These are phyloP conservation scores for Thelephora terrestris DNA, from an alignment of 1,284 basidiomycete species.

Conservation along the genomic window DNA sequence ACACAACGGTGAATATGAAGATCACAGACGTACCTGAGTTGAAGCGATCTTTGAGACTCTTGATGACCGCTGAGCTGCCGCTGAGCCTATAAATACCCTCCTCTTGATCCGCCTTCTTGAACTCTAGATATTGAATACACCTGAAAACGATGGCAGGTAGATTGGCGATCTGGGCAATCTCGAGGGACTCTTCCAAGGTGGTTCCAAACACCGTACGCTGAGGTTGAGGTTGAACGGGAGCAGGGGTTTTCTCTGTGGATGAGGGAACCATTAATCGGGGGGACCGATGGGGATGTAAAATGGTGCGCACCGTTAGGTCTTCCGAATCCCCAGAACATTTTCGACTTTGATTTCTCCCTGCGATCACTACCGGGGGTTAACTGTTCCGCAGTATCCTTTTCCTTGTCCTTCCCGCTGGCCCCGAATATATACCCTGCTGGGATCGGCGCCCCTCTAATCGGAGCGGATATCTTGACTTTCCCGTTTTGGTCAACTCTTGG, in stretches of 20 bases:
- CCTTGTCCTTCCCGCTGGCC: slow-evolving; percentile 27
- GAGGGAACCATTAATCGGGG: slow-evolving; percentile 5
- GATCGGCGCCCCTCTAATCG: slow-evolving; percentile 78
- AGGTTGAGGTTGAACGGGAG: slow-evolving; percentile 21
- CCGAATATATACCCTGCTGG: slow-evolving; percentile 87
- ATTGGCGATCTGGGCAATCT: slow-evolving; percentile 80
- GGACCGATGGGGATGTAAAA: neutral
- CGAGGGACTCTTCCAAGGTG: slow-evolving; percentile 78
- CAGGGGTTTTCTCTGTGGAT: slow-evolving; percentile 30
- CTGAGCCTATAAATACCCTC: slow-evolving; percentile 97
- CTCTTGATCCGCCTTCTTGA: slow-evolving; percentile 87
- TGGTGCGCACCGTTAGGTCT: slow-evolving; percentile 39
- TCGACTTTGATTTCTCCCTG: slow-evolving; percentile 82
- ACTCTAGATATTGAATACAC: slow-evolving; percentile 84
- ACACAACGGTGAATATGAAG: neutral
- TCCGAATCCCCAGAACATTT: slow-evolving; percentile 82
- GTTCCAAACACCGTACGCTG: slow-evolving; percentile 86
- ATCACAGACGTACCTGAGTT: slow-evolving; percentile 55
- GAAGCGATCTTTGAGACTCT: slow-evolving; percentile 87
- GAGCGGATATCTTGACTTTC: slow-evolving; percentile 83
- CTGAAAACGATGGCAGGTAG: slow-evolving; percentile 93
- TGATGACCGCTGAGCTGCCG: slow-evolving; percentile 90
- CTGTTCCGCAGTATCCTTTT: slow-evolving; percentile 37
- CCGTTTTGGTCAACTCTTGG: slow-evolving; percentile 30
- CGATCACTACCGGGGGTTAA: slow-evolving; percentile 43